These are phyloP conservation scores for Cercophora newfieldiana DNA, from an alignment of 495 filamentous ascomycete genomes.

Conservation along the genomic window DNA sequence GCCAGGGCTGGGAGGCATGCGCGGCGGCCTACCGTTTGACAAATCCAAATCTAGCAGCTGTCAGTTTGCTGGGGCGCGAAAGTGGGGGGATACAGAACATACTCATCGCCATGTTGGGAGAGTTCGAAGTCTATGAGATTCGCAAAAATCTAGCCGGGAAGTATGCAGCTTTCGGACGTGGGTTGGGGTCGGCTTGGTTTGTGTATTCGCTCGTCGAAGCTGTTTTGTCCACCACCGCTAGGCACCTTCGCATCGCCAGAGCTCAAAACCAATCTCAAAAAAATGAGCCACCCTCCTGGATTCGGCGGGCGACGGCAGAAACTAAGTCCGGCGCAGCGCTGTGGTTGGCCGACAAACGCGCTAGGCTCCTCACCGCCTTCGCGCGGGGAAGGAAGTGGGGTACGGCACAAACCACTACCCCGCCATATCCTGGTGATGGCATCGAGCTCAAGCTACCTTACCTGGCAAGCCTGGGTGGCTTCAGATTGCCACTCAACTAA, in stretches of 20 bases:
- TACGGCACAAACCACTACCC: conserved; percentile 16
- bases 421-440: conserved; percentile 14
- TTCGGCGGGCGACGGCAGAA: conserved; percentile 31
- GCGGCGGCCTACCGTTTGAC: conserved; percentile 46
- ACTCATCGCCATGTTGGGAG: conserved; percentile 52
- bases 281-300: conserved; percentile 28
- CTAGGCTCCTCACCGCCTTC: conserved; percentile 13
- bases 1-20: neutral
- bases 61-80: conserved; percentile 31
- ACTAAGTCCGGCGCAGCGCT: conserved; percentile 28
- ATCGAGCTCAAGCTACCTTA: neutral
- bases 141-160: neutral
- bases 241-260: conserved; percentile 30
- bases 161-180: conserved; percentile 13
- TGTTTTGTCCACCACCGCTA: conserved; percentile 25
- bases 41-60: conserved; percentile 48
- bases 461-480: neutral
- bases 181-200: conserved; percentile 8
- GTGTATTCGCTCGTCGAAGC: conserved; percentile 14
- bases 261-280: conserved; percentile 33
- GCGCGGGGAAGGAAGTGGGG: conserved; percentile 1
- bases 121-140: conserved; percentile 6
- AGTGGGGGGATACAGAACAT: conserved; percentile 25
- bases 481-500: conserved; percentile 1
- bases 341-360: conserved; percentile 18